These are phyloP conservation scores for Thermomyces lanuginosus DNA, from an alignment of 2,329 filamentous ascomycete genomes.

Conservation along the genomic window DNA sequence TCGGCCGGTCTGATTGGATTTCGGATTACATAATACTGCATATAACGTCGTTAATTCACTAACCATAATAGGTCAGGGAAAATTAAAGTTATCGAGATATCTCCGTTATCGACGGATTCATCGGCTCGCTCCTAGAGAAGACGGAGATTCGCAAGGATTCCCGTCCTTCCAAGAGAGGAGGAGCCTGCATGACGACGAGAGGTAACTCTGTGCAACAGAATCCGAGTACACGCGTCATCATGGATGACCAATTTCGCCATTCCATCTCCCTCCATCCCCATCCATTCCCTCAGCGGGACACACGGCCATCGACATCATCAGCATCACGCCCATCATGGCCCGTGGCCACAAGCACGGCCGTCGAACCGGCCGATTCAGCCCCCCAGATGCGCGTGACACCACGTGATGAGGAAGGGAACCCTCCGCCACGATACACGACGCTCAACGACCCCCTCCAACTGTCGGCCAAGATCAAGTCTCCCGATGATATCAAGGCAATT, in stretches of 20 bases:
- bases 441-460: slow-evolving; percentile 72
- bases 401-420: slow-evolving; percentile 31
- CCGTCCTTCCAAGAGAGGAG: too few relatives aligned
- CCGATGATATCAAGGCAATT: slow-evolving; percentile 59
- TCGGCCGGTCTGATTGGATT: too few relatives aligned
- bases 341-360: slow-evolving; percentile 22
- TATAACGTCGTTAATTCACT: too few relatives aligned
- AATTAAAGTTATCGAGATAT: too few relatives aligned
- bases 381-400: slow-evolving; percentile 9
- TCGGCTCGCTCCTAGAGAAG: too few relatives aligned
- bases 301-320: slow-evolving; percentile 4
- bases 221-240: too few relatives aligned
- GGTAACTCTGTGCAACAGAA: too few relatives aligned
- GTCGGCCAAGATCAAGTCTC: slow-evolving; percentile 58
- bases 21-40: too few relatives aligned
- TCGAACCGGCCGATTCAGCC: slow-evolving; percentile 17
- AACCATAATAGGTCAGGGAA: too few relatives aligned
- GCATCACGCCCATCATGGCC: slow-evolving; percentile 1
- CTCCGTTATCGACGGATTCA: too few relatives aligned
- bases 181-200: too few relatives aligned
- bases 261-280: slow-evolving; percentile 9
- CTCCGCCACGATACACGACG: slow-evolving; percentile 39
- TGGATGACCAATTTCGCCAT: slow-evolving; percentile 8
- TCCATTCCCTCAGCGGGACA: slow-evolving; percentile 6
- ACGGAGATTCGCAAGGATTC: too few relatives aligned